Evolutionary conservation across 164 flowering plant species (phyloP), one percentile per base, ranked within the genome.

Genomic region (Magnolia changhungtana): DNA sequence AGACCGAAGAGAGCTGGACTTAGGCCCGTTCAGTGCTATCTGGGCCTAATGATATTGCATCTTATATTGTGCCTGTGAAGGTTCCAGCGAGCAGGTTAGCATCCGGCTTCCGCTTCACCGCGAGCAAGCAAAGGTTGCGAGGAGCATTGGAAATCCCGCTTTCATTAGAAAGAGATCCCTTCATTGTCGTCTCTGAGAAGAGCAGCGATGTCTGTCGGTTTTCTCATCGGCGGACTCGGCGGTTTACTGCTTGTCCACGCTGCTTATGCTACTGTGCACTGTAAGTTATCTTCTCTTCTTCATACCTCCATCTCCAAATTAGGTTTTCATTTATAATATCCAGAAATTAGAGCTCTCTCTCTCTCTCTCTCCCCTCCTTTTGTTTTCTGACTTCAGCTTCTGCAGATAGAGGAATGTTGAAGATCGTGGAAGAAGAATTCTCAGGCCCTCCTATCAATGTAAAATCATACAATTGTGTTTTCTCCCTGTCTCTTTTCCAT

Each of bases 341-440:
- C 20, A 31, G 14, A 10, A 18, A 16, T 77, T 37, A 37, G 45
- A 4, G 45, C 45, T 37, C 45, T 37, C 45, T 37, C 45, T 37
- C 37, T 31, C 37, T 67, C 58, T 67, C 58, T 68, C 9, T 29
- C 5, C 2, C 29, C 9, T 21, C 24, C 66, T 71, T 55, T 59
- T 45, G 1, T 24, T 52, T 77, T 2, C 29, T 52, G 23, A 1
- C 9, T 55, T 13, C 45, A 23, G 27, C 13, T 51, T 27, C 78
- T 88, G 79, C 88, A 94, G 99, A 94, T 85, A 88, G 96, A 80
- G 86, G 91, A 19, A 78, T 92, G 87, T 81, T 94, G 89, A 96
- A 96, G 92, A 96, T 94, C 80, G 84, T 85, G 72, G 98, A 96
- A 77, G 97, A 94, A 76, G 94, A 94, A 79, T 96, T 96, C 73